Conservation (phyloP, 805 yeast species). For the Sugiyamaella marilandica region DNA sequence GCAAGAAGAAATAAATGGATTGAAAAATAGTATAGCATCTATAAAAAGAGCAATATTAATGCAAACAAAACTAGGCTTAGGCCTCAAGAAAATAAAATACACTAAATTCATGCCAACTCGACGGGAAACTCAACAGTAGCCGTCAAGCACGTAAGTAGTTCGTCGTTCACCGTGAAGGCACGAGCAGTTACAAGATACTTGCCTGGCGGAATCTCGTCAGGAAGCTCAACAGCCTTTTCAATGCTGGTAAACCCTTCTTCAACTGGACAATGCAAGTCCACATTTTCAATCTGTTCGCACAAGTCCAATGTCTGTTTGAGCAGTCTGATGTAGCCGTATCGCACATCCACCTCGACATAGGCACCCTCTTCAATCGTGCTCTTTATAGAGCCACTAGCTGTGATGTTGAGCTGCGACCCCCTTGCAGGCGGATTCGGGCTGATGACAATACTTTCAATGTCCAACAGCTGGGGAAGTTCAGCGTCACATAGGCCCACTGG, state of each 20-base stretch:
- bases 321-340: constrained; percentile 85
- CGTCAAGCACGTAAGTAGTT: constrained; percentile 74
- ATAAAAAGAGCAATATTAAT: neutral
- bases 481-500: constrained; percentile 78
- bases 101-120: constrained; percentile 1
- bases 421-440: constrained; percentile 85
- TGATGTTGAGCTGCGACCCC: constrained; percentile 76
- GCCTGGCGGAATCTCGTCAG: constrained; percentile 93
- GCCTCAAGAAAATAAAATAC: neutral
- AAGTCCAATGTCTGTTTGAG: constrained; percentile 87
- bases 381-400: constrained; percentile 63
- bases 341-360: constrained; percentile 89
- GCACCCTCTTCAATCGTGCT: constrained; percentile 72
- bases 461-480: constrained; percentile 56
- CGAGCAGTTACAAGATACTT: constrained; percentile 80
- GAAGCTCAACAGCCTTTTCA: constrained; percentile 72
- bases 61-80: neutral
- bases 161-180: constrained; percentile 83
- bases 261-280: constrained; percentile 83
- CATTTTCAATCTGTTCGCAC: constrained; percentile 80
- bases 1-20: neutral
- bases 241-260: constrained; percentile 62
- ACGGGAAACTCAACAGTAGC: constrained; percentile 40
- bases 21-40: neutral
- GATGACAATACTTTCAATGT: constrained; percentile 54